These are phyloP conservation scores for Corymbia citriodora DNA, from an alignment of 441 rosid genomes.

Conservation along the genomic window DNA sequence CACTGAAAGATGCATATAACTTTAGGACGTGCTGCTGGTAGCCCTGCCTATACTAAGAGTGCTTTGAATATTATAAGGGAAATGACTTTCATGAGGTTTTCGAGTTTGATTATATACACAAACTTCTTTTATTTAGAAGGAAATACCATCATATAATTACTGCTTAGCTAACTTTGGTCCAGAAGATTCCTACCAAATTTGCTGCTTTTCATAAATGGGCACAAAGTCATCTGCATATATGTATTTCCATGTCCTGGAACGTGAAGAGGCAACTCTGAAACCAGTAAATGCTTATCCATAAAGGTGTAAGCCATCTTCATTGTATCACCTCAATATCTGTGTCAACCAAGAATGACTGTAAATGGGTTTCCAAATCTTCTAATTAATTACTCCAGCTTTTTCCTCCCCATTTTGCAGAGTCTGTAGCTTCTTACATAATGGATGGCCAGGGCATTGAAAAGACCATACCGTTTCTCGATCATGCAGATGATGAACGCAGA, in stretches of 20 bases:
- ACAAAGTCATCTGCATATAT: not conserved
- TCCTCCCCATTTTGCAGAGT: conserved; percentile 6
- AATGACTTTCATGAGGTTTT: not conserved
- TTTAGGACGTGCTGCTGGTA: not conserved
- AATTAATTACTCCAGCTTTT: not conserved
- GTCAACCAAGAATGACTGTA: not conserved
- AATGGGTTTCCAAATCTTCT: not conserved
- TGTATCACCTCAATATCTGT: not conserved
- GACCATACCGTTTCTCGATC: conserved; percentile 21
- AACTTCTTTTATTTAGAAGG: not conserved
- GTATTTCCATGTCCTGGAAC: not conserved
- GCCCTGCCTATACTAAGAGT: not conserved
- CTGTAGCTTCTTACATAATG: conserved; percentile 23
- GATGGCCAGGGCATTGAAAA: conserved; percentile 24
- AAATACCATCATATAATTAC: not conserved
- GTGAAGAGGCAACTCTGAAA: not conserved
- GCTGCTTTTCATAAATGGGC: not conserved
- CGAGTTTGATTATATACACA: not conserved
- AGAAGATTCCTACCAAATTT: not conserved
- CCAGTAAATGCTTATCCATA: not conserved
- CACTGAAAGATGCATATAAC: not conserved
- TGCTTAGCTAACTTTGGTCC: not conserved
- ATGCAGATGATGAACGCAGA: conserved; percentile 26
- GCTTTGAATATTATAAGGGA: not conserved
- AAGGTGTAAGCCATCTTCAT: not conserved